Evolutionary conservation across 305 asterid genomes (phyloP), one percentile per base, ranked within the genome.

Genomic region (Solanum hybrid): DNA sequence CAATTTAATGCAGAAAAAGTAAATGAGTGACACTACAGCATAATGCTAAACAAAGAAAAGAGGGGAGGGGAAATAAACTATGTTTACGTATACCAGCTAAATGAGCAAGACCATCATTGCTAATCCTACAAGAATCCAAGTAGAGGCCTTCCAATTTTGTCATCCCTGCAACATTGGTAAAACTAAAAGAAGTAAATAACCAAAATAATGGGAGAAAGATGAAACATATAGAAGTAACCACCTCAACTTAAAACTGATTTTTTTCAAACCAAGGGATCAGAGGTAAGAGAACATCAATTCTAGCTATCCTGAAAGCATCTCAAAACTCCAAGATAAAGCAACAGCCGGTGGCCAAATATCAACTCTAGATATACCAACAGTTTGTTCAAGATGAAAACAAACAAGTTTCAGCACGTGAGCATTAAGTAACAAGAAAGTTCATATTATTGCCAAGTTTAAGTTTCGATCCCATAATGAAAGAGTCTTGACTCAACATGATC

Each of bases 121-220:
- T 66, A 34, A 88, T 88, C 86, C 86, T 76, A 78, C 89, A 88
- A 51, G 77, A 76, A 88, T 88, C 86, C 89, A 88, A 88, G 86
- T 88, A 76, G 77, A 88, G 86, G 86, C 86, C 29, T 77, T 88
- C 89, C 73, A 88, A 45, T 26, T 77, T 88, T 22, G 89, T 77
- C 75, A 88, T 13, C 34, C 89, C 86, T 88, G 86, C 37, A 88
- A 32, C 24, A 32, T 51, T 34, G 19, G 77, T 26, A 78, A 36
- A 76, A 72, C 86, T 10, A 27, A 6, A 85, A 17, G n/a, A 19
- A 85, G 26, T 85, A 56, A 85, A 60, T 56, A 85, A 32, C 77
- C n/a, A 60, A 64, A 60, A 11, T 31, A 32, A 22, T 19, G 29
- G 31, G 7, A 10, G 75, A 51, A 56, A 19, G 22, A 11, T 19